These are phyloP conservation scores for Macrotyloma uniflorum DNA, from an alignment of 306 rosid species.

Conservation along the genomic window DNA sequence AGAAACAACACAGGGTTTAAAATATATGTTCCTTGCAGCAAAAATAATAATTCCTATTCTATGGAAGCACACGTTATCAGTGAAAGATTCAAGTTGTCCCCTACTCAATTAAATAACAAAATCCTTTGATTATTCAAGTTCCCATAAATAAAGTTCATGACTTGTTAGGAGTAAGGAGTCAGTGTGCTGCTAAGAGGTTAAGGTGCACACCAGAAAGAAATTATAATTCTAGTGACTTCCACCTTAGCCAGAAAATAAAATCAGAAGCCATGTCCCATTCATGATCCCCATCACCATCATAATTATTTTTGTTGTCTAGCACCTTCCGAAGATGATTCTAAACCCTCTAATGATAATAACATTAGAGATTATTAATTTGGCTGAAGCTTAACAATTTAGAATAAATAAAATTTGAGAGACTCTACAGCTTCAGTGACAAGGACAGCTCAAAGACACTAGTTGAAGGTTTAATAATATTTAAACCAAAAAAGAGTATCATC, in stretches of 20 bases:
- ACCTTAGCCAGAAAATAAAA: conserved; percentile 30
- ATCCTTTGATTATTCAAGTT: conserved; percentile 17
- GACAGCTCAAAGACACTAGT: background rate
- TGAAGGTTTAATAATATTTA: background rate
- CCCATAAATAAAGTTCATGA: conserved; percentile 5
- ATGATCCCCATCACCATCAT: background rate
- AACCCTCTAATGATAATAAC: conserved; percentile 12
- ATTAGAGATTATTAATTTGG: background rate
- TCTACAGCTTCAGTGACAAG: background rate
- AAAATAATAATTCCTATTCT: background rate
- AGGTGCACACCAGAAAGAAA: conserved; percentile 48
- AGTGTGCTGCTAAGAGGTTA: conserved; percentile 3
- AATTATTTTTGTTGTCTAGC: conserved; percentile 24
- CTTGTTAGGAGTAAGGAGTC: conserved; percentile 3
- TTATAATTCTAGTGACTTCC: conserved; percentile 39
- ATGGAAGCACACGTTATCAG: background rate
- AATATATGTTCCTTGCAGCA: background rate
- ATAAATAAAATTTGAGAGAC: background rate
- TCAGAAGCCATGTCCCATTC: conserved; percentile 29
- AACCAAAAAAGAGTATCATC: background rate
- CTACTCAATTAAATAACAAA: background rate
- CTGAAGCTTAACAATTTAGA: background rate
- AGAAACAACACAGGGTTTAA: background rate
- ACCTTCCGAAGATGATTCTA: background rate
- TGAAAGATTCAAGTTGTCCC: background rate